Percentiles rank a stretch among this genome's conserved stretches.
Conservation (phyloP, 23 red algal genomes). For the Gracilariopsis chorda region DNA sequence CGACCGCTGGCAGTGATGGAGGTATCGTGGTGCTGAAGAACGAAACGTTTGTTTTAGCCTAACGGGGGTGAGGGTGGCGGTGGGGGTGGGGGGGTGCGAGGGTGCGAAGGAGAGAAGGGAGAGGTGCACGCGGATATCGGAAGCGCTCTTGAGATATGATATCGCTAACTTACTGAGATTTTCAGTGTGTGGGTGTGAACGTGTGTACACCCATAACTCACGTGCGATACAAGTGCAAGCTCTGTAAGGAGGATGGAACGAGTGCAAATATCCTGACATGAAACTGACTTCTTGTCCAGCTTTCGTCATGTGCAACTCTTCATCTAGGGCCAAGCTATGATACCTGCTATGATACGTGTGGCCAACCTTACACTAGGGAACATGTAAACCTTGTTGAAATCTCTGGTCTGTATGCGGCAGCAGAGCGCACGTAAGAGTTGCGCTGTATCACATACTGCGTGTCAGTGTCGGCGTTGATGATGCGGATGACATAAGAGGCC, state of each 20-base stretch:
- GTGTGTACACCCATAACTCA: too few species aligned
- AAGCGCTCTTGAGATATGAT: neutral
- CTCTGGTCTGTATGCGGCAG: too few species aligned
- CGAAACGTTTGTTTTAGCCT: too few species aligned
- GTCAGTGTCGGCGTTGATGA: too few species aligned
- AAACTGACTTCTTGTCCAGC: neutral
- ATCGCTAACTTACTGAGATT: neutral
- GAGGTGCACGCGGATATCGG: slow-evolving; percentile 20
- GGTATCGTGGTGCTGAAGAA: neutral
- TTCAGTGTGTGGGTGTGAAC: neutral
- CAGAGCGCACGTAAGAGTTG: too few species aligned
- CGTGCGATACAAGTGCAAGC: neutral
- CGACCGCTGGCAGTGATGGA: neutral
- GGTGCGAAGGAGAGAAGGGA: slow-evolving; percentile 21
- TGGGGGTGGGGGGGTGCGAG: too few species aligned
- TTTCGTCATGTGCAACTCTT: neutral
- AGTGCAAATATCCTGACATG: neutral
- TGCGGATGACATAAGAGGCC: too few species aligned
- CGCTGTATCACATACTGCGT: too few species aligned
- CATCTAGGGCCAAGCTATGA: neutral
- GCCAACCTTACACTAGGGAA: too few species aligned
- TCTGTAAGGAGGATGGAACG: neutral
- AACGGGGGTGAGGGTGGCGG: too few species aligned
- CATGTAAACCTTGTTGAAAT: too few species aligned
- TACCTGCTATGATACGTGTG: too few species aligned